Conservation (phyloP, 495 filamentous ascomycete species). For the Aspergillus haitiensis region DNA sequence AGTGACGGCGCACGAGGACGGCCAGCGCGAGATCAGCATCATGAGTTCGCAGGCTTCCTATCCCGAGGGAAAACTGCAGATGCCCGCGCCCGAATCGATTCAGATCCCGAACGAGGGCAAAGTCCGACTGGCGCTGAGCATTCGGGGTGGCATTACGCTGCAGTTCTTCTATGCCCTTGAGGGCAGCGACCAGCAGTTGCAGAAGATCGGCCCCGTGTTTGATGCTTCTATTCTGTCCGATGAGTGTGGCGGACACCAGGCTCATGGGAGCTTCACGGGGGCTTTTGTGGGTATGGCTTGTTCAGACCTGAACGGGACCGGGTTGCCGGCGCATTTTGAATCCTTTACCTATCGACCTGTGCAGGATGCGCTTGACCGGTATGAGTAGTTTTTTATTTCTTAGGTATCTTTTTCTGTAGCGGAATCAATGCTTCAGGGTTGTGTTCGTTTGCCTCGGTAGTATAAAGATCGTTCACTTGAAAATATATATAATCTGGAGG, state of each 20-base stretch:
- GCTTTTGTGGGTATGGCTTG: constrained; percentile 17
- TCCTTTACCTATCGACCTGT: constrained; percentile 12
- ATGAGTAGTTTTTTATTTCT: no score
- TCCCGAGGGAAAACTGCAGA: constrained; percentile 7
- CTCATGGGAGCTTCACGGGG: constrained; percentile 17
- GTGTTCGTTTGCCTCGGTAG: no score
- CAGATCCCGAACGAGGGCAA: constrained; percentile 8
- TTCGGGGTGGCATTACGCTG: constrained; percentile 8
- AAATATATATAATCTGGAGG: no score
- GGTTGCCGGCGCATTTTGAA: constrained; percentile 4
- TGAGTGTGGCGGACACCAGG: constrained; percentile 14
- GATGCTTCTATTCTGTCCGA: constrained; percentile 15
- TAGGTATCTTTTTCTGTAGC: no score
- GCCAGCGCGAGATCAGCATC: constrained; percentile 14
- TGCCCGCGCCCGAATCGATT: background rate
- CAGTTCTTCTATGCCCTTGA: constrained; percentile 18
- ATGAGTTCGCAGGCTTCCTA: constrained; percentile 14
- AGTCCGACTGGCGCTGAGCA: constrained; percentile 7
- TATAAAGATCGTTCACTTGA: no score
- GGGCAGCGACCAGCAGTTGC: background rate
- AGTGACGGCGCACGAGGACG: constrained; percentile 10
- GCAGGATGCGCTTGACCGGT: constrained; percentile 8
- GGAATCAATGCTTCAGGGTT: no score
- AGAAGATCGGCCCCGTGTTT: constrained; percentile 10
- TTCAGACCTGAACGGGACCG: constrained; percentile 13